These are phyloP conservation scores for Alternaria brassicicola DNA, from an alignment of 2,329 filamentous ascomycete species.

Conservation along the genomic window DNA sequence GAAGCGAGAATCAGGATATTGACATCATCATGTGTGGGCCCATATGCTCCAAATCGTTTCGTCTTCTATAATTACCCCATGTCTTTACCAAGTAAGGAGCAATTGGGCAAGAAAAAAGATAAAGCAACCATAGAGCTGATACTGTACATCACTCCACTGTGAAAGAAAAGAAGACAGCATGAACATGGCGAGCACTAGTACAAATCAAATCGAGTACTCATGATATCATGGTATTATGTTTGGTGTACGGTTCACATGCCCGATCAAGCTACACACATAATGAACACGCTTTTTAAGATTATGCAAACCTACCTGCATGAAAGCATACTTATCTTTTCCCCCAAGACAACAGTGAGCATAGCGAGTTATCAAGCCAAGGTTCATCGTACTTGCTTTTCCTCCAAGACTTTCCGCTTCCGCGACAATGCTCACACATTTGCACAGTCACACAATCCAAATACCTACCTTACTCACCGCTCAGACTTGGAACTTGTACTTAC, in stretches of 20 bases:
- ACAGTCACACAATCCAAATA: background rate
- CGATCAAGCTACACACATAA: background rate
- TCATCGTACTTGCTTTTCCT: background rate
- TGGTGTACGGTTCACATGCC: background rate
- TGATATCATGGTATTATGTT: background rate
- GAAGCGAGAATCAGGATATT: no score
- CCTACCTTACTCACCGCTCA: background rate
- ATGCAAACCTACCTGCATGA: background rate
- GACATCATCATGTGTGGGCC: background rate
- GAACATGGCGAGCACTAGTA: background rate
- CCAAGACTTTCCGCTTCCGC: background rate
- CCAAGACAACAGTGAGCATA: background rate
- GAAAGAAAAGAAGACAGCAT: background rate
- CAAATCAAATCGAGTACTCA: background rate
- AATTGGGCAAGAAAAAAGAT: background rate
- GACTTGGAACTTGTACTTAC: background rate
- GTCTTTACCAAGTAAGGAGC: no score
- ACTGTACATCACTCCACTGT: accelerated
- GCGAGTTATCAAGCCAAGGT: background rate
- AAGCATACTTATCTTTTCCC: background rate
- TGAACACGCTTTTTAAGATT: background rate
- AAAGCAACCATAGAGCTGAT: background rate
- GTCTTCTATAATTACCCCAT: background rate
- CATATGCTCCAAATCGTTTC: no score
- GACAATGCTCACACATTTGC: background rate